Base-by-base conservation (phyloP, 2,329 filamentous ascomycete species). In the Talaromyces albobiverticillius region DNA sequence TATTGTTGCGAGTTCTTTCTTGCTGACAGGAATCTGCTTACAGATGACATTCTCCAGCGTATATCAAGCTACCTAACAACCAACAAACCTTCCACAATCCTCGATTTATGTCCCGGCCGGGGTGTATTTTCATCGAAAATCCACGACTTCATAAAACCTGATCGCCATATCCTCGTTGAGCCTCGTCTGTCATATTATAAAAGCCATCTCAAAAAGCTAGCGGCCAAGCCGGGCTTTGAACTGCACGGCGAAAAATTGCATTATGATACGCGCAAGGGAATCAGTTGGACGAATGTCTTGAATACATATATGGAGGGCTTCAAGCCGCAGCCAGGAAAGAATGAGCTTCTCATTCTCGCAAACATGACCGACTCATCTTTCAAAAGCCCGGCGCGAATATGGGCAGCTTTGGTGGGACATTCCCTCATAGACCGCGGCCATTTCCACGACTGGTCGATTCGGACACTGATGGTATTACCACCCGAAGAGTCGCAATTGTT, bases 91-190 rank as follows among this genome's bases (percentile, higher is more conserved):
- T 91, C 92, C 71, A 91, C 95, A 63, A 80, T 97, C 42, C 76
- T 99, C 62, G 93, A 97, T 66, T 76, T 96, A 53, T 90, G 92
- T 68, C 93, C 93, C 0, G 91, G 91, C 13, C 75, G 76, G 1
- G 90, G 91, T 8, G 51, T 95, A 2, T 94, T 88, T 83, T 95
- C 92, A 31, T 76, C 77, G 25, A 89, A 87, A 63, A 76, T 97
- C 1, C 85, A 96, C 66, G 79, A 89, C 0, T 74, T 81, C 43
- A 77, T 99, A 7, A 75, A 90, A 63, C 93, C 93, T 4, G 85
- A 90, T 54, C 85, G 83, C 4, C 94, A 99, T 74, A 75, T 96
- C 42, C 77, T 99, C 40, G 79, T 96, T 71, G 92, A 97, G 64
- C 84, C 86, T 2, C 82, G 89, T 31, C 68, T 72, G 2, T 71